Evolutionary conservation across 2,329 filamentous ascomycete genomes (phyloP).

Genomic region (Lasiodiplodia citricola): DNA sequence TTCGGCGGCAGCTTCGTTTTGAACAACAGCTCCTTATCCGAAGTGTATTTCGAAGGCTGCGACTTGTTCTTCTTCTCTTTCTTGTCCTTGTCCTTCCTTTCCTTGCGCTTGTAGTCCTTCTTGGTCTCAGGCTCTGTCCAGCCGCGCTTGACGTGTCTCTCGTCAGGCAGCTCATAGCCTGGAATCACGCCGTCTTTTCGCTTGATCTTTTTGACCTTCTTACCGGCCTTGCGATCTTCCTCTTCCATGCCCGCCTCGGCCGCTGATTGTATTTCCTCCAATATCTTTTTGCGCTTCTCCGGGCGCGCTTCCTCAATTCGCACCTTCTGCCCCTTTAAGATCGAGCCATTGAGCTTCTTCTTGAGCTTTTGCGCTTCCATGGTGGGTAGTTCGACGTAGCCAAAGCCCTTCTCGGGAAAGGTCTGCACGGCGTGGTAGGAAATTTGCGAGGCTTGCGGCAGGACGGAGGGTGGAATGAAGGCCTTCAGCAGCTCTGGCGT

Average conservation of each 20-base stretch:
- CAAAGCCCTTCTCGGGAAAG: constrained; percentile 89
- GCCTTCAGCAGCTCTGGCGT: constrained; percentile 74
- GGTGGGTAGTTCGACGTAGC: constrained; percentile 81
- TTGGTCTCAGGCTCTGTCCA: constrained; percentile 74
- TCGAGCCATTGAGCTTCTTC: constrained; percentile 87
- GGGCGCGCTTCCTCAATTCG: constrained; percentile 81
- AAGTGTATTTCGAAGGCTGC: constrained; percentile 79
- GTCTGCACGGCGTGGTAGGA: constrained; percentile 88
- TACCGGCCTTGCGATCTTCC: constrained; percentile 55
- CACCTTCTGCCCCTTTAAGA: constrained; percentile 84
- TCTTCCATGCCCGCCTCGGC: constrained; percentile 50
- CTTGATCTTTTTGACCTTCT: constrained; percentile 53
- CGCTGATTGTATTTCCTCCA: constrained; percentile 42
- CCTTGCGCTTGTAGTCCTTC: constrained; percentile 51
- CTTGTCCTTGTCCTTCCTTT: constrained; percentile 55
- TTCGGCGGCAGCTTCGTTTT: constrained; percentile 77
- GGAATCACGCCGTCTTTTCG: constrained; percentile 59
- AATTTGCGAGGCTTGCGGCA: constrained; percentile 73
- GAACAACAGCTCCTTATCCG: constrained; percentile 81
- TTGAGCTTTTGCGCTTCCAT: constrained; percentile 88
- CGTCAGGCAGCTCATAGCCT: constrained; percentile 74
- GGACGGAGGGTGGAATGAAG: constrained; percentile 71
- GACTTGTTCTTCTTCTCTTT: constrained; percentile 62
- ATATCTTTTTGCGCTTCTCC: constrained; percentile 54
- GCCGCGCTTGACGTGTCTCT: constrained; percentile 82